phyloP scores from a whole-genome alignment of 495 filamentous ascomycete genomes.

The Tuber aestivum region DNA sequence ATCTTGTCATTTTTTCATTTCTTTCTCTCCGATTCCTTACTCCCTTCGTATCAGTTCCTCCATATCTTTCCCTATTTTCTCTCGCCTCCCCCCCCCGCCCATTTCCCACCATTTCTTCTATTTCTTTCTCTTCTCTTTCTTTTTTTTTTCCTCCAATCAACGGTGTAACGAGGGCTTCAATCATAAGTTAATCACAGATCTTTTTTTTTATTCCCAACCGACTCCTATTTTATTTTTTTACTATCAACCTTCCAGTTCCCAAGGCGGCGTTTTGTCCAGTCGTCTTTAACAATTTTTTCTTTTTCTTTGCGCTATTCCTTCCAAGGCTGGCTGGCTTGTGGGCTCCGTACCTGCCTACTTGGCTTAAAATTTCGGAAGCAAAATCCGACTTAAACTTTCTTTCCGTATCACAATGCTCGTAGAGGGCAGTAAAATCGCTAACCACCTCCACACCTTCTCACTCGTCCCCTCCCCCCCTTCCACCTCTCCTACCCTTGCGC shows the following conservation, averaged over 20 bases:
- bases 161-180: constrained; percentile 1
- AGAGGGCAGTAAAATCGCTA: neutral
- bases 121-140: neutral
- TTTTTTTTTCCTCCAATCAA: neutral
- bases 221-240: neutral
- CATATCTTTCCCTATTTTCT: neutral
- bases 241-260: neutral
- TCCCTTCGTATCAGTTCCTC: constrained; percentile 16
- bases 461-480: neutral
- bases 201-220: neutral
- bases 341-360: neutral
- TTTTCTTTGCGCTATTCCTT: neutral
- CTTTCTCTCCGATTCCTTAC: constrained; percentile 21
- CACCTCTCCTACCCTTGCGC: neutral
- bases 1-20: constrained; percentile 31
- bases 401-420: neutral
- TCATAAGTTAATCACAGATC: neutral
- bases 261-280: neutral
- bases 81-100: neutral
- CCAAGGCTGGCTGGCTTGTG: neutral
- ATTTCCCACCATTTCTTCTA: neutral
- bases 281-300: neutral
- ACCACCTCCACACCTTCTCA: constrained; percentile 3
- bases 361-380: neutral
- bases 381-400: neutral